Evolutionary conservation across 495 filamentous ascomycete species (phyloP), one percentile per base, ranked within the genome.

Genomic region (Annulohypoxylon nitens): DNA sequence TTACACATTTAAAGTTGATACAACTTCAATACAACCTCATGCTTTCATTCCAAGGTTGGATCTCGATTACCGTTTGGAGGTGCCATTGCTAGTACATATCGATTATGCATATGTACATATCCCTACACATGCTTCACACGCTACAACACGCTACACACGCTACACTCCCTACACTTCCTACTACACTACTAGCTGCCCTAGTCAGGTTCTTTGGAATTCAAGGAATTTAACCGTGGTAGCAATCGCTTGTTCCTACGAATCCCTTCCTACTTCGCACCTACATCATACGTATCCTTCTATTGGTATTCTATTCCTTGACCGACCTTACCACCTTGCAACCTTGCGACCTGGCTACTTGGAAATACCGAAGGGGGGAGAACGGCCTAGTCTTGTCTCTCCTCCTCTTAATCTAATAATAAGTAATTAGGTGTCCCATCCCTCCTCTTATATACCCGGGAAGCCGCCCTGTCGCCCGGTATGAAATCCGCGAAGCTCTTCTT

Each of bases 401-500:
- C 66, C 64, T 64, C 62, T 55, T 47, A 60, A 76, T 69, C 47
- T 61, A 76, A 61, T 67, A 64, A 73, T 69, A 14, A 18, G 10
- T 47, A 64, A 77, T 72, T 64, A 65, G 53, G 57, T 65, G 63
- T 70, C 45, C 45, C 64, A 62, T 70, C 60, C 61, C 58, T 50
- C 48, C 50, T 50, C 62, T 48, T 74, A 74, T 71, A 70, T 75
- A 75, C 59, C 60, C 63, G 59, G 51, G 51, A 14, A 54, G 30
- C 30, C 41, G 58, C 60, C 70, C 69, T 67, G n/a, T 67, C 66
- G 60, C 30, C 63, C 61, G 83, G 53, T 61, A 94, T 93, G 92
- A 90, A 86, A 74, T 84, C 90, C 48, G 86, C 88, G 60, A 88
- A 87, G 74, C 81, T 89, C 20, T 94, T 95, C 80, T 94, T 90